Conservation (phyloP, 2,329 filamentous ascomycete genomes). For the Cordyceps pruinosa region DNA sequence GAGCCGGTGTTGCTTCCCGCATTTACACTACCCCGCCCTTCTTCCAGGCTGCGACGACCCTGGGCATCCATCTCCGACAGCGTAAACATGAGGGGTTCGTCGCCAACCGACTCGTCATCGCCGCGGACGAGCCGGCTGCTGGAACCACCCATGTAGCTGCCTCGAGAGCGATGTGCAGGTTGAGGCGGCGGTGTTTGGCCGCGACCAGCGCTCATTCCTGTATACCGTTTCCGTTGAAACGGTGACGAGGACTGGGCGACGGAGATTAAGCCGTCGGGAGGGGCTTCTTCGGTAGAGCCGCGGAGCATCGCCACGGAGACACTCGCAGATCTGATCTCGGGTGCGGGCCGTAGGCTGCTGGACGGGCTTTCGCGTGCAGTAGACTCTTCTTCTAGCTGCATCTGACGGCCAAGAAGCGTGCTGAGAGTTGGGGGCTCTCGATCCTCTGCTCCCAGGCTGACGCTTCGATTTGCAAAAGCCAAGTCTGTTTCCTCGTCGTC, state of each 20-base stretch:
- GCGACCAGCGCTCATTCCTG: constrained; percentile 29
- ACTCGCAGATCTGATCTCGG: constrained; percentile 34
- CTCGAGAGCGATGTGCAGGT: constrained; percentile 32
- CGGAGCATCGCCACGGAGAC: constrained; percentile 34
- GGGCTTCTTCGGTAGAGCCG: constrained; percentile 39
- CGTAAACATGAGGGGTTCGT: constrained; percentile 65
- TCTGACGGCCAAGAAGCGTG: constrained; percentile 46
- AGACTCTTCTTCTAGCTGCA: constrained; percentile 28
- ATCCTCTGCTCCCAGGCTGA: constrained; percentile 60
- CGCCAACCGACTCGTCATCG: constrained; percentile 49
- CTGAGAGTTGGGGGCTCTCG: constrained; percentile 60
- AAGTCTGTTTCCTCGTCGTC: constrained; percentile 57
- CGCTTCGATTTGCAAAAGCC: constrained; percentile 57
- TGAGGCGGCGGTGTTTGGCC: constrained; percentile 34
- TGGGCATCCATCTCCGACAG: constrained; percentile 63
- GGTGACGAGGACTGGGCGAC: constrained; percentile 36
- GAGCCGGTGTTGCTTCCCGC: constrained; percentile 29
- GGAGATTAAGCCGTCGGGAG: constrained; percentile 38
- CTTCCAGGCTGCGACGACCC: constrained; percentile 52
- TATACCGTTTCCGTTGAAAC: constrained; percentile 41
- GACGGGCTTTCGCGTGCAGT: constrained; percentile 18
- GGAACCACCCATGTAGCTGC: constrained; percentile 39
- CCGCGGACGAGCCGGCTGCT: constrained; percentile 31
- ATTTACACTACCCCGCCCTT: constrained; percentile 31
- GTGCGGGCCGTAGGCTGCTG: constrained; percentile 33